These are phyloP conservation scores for Aphanomyces euteiches DNA, from an alignment of 352 stramenopile genomes.

Conservation along the genomic window DNA sequence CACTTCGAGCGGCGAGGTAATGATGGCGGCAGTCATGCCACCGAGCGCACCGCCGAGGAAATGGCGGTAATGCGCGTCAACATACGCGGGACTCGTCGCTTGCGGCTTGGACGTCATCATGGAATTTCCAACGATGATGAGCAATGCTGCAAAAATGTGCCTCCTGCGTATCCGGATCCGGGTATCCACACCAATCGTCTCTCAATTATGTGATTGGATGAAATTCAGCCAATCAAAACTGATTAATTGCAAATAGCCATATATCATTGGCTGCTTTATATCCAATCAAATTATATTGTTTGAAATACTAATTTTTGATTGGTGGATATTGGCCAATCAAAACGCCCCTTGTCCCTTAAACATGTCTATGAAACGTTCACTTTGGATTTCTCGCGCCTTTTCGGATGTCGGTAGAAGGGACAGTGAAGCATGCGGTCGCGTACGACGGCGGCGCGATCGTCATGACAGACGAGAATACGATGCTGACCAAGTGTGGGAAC, in stretches of 20 bases:
- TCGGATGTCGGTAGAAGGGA: conserved; percentile 53
- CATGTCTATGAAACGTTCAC: no score
- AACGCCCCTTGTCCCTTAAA: no score
- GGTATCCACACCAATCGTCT: conserved; percentile 9
- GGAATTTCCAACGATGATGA: not conserved
- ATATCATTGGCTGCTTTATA: no score
- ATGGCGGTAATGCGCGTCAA: conserved; percentile 42
- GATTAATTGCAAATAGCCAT: no score
- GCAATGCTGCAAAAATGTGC: not conserved
- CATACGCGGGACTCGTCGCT: not conserved
- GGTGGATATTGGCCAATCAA: not conserved
- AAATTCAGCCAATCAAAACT: not conserved
- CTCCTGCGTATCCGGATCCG: conserved; percentile 3
- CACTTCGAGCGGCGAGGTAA: conserved; percentile 81
- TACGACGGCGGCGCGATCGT: conserved; percentile 53
- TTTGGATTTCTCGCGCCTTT: not conserved
- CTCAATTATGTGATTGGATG: not conserved
- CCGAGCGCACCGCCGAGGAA: conserved; percentile 73
- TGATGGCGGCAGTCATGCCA: conserved; percentile 73
- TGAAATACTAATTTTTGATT: no score
- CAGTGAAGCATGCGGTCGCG: conserved; percentile 58
- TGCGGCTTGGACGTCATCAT: not conserved
- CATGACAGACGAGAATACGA: conserved; percentile 65
- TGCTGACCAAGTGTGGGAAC: conserved; percentile 59
- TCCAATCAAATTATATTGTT: no score